Evolutionary conservation across 257 asterid genomes (phyloP).

Genomic region (Capsicum rhomboideum): DNA sequence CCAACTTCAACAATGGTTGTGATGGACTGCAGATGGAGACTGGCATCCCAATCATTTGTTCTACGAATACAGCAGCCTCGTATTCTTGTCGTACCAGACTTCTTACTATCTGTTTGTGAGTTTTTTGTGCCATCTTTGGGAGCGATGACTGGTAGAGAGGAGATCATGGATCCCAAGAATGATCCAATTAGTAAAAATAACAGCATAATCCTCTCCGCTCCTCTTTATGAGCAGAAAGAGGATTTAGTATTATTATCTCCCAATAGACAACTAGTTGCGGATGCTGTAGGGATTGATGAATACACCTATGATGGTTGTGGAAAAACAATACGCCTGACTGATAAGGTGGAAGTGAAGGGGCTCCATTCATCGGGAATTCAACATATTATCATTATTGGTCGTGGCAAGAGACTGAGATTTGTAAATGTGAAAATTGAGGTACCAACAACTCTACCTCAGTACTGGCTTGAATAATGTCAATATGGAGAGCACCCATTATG

Average conservation of each 20-base stretch:
- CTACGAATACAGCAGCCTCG: constrained; percentile 97
- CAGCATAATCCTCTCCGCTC: constrained; percentile 54
- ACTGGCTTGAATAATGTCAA: neutral
- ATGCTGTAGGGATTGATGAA: constrained; percentile 74
- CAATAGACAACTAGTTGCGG: constrained; percentile 70
- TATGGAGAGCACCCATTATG: neutral
- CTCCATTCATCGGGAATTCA: constrained; percentile 30
- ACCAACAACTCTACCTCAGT: constrained; percentile 11
- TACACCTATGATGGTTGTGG: constrained; percentile 94
- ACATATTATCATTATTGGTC: constrained; percentile 83
- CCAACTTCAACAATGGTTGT: constrained; percentile 90
- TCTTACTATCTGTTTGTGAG: constrained; percentile 85
- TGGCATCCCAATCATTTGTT: constrained; percentile 80
- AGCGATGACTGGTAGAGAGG: constrained; percentile 92
- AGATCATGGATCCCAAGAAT: constrained; percentile 83
- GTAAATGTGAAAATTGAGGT: constrained; percentile 92
- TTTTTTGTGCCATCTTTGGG: constrained; percentile 96
- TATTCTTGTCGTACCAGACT: constrained; percentile 88
- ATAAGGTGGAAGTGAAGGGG: constrained; percentile 50
- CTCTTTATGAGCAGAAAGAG: constrained; percentile 63
- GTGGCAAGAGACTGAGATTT: constrained; percentile 86
- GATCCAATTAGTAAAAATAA: constrained; percentile 74
- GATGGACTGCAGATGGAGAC: constrained; percentile 98
- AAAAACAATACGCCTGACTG: constrained; percentile 57
- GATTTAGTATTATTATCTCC: constrained; percentile 76